These are phyloP conservation scores for Apophysomyces ossiformis DNA, from an alignment of 371 early-diverging fungal species.

Conservation along the genomic window DNA sequence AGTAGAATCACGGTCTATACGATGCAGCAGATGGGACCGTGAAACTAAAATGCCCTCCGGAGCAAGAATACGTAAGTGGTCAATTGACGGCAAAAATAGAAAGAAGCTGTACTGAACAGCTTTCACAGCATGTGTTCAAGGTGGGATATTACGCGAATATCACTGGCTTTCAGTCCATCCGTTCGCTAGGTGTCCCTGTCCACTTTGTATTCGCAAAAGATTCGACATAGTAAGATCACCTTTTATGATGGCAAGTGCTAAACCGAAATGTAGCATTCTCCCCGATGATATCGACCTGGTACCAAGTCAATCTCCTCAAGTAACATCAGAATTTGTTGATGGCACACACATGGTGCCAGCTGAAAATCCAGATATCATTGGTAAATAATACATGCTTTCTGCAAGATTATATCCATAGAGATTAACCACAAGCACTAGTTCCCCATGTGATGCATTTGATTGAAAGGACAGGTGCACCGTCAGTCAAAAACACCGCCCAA, in stretches of 20 bases:
- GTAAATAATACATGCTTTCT: constrained; percentile 24
- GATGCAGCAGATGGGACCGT: constrained; percentile 46
- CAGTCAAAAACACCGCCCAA: no score
- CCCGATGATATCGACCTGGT: constrained; percentile 14
- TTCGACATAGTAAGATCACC: constrained; percentile 24
- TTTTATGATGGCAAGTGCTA: not conserved
- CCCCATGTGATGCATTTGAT: no score
- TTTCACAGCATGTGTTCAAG: constrained; percentile 30
- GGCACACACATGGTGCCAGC: constrained; percentile 44
- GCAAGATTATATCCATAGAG: no score
- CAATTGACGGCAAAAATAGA: not conserved
- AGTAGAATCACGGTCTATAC: constrained; percentile 46
- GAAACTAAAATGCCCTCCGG: constrained; percentile 41
- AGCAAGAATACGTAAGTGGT: constrained; percentile 46
- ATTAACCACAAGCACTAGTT: no score
- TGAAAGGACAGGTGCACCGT: no score
- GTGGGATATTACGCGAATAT: constrained; percentile 12
- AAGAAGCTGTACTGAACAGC: not conserved
- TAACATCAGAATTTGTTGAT: constrained; percentile 27
- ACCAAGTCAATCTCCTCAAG: constrained; percentile 6
- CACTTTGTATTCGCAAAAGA: constrained; percentile 23
- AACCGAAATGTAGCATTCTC: constrained; percentile 13
- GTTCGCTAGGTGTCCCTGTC: constrained; percentile 20
- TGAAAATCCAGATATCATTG: constrained; percentile 33
- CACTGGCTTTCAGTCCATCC: constrained; percentile 20